A percentile compares a stretch with the other conserved stretches of the same genome.
Evolutionary conservation across 2,329 filamentous ascomycete species (phyloP).

Genomic region (Fusarium sp.): DNA sequence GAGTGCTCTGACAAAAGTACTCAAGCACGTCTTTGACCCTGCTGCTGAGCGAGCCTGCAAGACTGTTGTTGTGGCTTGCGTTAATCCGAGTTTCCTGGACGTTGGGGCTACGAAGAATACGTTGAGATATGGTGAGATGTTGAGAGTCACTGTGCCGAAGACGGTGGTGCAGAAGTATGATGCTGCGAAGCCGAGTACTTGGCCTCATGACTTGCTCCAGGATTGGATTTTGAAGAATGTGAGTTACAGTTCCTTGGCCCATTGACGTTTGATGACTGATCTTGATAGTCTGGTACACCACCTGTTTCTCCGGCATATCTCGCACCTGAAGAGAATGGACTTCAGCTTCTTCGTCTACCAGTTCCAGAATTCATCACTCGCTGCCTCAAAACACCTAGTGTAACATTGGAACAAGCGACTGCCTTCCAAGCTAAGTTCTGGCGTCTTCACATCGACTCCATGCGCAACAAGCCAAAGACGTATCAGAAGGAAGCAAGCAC

Average conservation of each 20-base stretch:
- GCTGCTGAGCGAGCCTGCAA: conserved; percentile 52
- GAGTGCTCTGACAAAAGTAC: conserved; percentile 59
- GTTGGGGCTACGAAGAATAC: conserved; percentile 60
- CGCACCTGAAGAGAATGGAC: conserved; percentile 55
- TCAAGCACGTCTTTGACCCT: conserved; percentile 63
- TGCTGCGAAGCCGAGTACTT: conserved; percentile 50
- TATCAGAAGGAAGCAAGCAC: neutral
- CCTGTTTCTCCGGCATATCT: conserved; percentile 49
- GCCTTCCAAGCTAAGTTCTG: conserved; percentile 57
- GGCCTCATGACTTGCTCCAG: conserved; percentile 53
- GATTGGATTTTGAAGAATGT: conserved; percentile 57
- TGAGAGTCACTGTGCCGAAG: conserved; percentile 54
- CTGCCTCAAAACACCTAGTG: conserved; percentile 52
- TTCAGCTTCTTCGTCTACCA: conserved; percentile 55
- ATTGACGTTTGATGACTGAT: no score
- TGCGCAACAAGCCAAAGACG: conserved; percentile 23
- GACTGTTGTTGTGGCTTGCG: conserved; percentile 60
- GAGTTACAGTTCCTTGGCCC: no score
- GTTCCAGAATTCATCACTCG: conserved; percentile 54
- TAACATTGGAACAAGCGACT: conserved; percentile 53
- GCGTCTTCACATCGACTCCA: conserved; percentile 56
- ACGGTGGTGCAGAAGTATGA: conserved; percentile 40
- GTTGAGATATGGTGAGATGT: conserved; percentile 60
- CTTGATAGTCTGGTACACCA: conserved; percentile 56
- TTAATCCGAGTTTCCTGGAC: conserved; percentile 60